Evolutionary conservation across 202 grass and related monocot species (phyloP), one percentile per base, ranked within the genome.

Genomic region (Hordeum pubiflorum): DNA sequence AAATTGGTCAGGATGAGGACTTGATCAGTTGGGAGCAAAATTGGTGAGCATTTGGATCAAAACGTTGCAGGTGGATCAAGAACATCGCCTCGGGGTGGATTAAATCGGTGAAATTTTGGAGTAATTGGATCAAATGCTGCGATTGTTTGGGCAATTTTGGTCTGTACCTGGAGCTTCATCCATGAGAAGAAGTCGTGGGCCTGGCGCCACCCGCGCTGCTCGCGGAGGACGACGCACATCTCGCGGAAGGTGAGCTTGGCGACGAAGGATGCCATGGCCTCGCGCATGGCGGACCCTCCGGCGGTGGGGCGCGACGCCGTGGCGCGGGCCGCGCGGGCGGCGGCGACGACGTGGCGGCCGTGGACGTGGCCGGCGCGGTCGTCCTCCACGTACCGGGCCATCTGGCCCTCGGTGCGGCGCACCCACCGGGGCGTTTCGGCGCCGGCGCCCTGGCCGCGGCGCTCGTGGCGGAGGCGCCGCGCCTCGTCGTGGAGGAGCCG

Each of bases 211-310:
- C 89, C 89, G 39, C 90, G 86, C 75, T 94, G 94, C 69, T 92
- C 90, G 56, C 84, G 87, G 67, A 97, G 94, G 3, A 94, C 94
- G 18, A 91, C 76, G 82, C 94, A 97, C 94, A 94, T 97, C 85
- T 97, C 94, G 64, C 89, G 84, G 89, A 97, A 97, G 80, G 81
- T 94, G 60, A 97, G 89, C 88, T 91, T 91, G 24, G 86, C 39
- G 2, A 94, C 84, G 79, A 97, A 97, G 33, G 94, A 92, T 6
- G 86, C 75, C 94, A 97, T 94, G 43, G 82, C 82, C 72, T 50
- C 44, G n/a, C 91, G 85, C 89, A 94, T 92, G 83, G 87, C 72
- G 40, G 40, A 41, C 0, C 40, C 41, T 54, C 84, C 71, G 86
- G 44, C 7, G 89, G 83, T 9, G 62, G 69, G 81, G 23, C 76